These are phyloP conservation scores for Usnea hakonensis DNA, from an alignment of 495 filamentous ascomycete genomes.

Conservation along the genomic window DNA sequence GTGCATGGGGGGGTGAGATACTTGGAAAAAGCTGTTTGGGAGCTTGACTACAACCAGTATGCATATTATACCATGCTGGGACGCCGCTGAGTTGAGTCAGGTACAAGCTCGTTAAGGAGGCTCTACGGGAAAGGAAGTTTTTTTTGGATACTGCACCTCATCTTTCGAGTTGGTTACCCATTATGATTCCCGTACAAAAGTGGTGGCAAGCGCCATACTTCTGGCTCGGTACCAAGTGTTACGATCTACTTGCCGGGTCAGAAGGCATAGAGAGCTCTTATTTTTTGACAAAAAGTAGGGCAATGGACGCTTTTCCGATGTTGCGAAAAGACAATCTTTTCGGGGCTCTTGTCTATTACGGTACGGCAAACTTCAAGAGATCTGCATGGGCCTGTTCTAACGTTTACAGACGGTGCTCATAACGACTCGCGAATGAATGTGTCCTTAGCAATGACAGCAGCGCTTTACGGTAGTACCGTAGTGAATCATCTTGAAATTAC, in stretches of 20 bases:
- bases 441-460: constrained; percentile 89
- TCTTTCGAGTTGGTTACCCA: constrained; percentile 88
- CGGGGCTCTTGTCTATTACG: constrained; percentile 93
- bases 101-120: constrained; percentile 86
- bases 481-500: constrained; percentile 92
- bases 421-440: constrained; percentile 99
- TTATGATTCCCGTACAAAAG: constrained; percentile 91
- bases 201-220: constrained; percentile 99
- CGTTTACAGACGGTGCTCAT: constrained; percentile 70
- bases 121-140: constrained; percentile 91
- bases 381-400: constrained; percentile 16
- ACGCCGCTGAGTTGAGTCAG: constrained; percentile 30
- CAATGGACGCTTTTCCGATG: constrained; percentile 97
- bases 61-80: constrained; percentile 17
- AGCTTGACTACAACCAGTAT: constrained; percentile 87
- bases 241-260: constrained; percentile 88
- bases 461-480: constrained; percentile 84
- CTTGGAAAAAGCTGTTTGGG: constrained; percentile 93
- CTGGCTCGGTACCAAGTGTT: constrained; percentile 91
- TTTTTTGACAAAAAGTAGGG: constrained; percentile 90
- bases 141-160: constrained; percentile 95
- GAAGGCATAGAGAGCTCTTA: constrained; percentile 98
- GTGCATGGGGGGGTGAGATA: constrained; percentile 97
- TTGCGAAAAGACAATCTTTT: constrained; percentile 76
- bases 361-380: constrained; percentile 28